phyloP scores from a whole-genome alignment of 768 basidiomycete genomes.

The Leccinum disarticulatum region DNA sequence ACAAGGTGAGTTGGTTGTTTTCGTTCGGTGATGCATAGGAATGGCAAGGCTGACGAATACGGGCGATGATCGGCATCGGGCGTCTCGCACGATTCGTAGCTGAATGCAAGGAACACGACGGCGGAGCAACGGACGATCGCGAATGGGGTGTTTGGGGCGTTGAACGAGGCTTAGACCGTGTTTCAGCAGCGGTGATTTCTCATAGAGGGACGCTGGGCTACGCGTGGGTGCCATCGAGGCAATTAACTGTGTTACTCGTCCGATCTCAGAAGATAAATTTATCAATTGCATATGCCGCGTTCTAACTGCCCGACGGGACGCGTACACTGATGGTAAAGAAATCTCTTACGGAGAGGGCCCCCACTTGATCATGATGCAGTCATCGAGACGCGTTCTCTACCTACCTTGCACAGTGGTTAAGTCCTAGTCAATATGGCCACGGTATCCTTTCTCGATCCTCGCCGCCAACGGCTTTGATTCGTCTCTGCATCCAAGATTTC shows the following conservation, averaged over 20 bases:
- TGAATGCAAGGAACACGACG: constrained; percentile 71
- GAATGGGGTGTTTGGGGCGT: constrained; percentile 83
- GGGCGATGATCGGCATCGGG: too few species aligned
- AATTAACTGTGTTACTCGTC: too few species aligned
- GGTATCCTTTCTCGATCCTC: constrained; percentile 3
- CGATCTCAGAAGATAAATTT: too few species aligned
- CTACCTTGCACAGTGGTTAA: constrained; percentile 52
- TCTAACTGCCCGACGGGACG: too few species aligned
- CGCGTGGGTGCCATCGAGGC: too few species aligned
- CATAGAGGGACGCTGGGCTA: too few species aligned
- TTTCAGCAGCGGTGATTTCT: constrained; percentile 48
- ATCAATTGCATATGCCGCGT: too few species aligned
- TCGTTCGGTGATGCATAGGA: too few species aligned
- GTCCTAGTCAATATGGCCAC: constrained; percentile 68
- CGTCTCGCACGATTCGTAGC: not conserved
- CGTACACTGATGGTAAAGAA: constrained; percentile 37
- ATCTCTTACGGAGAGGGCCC: constrained; percentile 8
- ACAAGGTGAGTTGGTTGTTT: too few species aligned
- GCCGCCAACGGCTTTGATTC: constrained; percentile 33
- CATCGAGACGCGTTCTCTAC: constrained; percentile 35
- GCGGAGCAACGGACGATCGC: constrained; percentile 96
- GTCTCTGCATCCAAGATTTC: too few species aligned
- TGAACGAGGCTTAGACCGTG: constrained; percentile 88
- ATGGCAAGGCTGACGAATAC: too few species aligned
- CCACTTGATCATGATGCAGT: too few species aligned